These are phyloP conservation scores for Monosporascus sp. DNA, from an alignment of 2,329 filamentous ascomycete species.

Conservation along the genomic window DNA sequence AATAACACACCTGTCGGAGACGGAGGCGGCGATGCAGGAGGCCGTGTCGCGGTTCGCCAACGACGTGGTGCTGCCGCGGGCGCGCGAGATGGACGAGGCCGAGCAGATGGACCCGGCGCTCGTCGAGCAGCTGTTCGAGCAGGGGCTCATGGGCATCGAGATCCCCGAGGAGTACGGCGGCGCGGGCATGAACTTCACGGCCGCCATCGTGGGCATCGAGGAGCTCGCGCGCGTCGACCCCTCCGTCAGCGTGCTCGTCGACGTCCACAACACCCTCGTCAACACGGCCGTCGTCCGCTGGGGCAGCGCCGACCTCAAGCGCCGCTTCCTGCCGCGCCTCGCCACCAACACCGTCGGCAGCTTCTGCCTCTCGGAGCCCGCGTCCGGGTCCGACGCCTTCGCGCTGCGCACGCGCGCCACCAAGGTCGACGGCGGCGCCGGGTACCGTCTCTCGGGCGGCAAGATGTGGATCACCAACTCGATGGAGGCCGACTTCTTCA, in stretches of 20 bases:
- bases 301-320: constrained; percentile 70
- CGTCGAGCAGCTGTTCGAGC: constrained; percentile 92
- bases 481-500: constrained; percentile 89
- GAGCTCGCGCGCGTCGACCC: constrained; percentile 92
- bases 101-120: constrained; percentile 86
- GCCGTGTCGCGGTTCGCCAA: constrained; percentile 85
- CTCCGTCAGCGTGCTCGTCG: constrained; percentile 88
- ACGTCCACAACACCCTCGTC: constrained; percentile 97
- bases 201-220: constrained; percentile 94
- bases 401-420: constrained; percentile 86
- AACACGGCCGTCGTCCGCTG: constrained; percentile 90
- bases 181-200: constrained; percentile 97
- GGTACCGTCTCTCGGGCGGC: constrained; percentile 81
- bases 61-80: constrained; percentile 83
- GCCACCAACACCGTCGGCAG: constrained; percentile 87
- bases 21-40: constrained; percentile 83
- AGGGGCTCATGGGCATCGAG: constrained; percentile 94
- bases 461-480: constrained; percentile 99
- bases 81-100: constrained; percentile 94
- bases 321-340: constrained; percentile 82
- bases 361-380: constrained; percentile 89
- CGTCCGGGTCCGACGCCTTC: constrained; percentile 92
- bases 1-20: constrained; percentile 87
- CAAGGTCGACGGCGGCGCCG: constrained; percentile 70
- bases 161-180: constrained; percentile 97